Evolutionary conservation across 306 rosid species (phyloP), one percentile per base, ranked within the genome.

Genomic region (Datisca glomerata): DNA sequence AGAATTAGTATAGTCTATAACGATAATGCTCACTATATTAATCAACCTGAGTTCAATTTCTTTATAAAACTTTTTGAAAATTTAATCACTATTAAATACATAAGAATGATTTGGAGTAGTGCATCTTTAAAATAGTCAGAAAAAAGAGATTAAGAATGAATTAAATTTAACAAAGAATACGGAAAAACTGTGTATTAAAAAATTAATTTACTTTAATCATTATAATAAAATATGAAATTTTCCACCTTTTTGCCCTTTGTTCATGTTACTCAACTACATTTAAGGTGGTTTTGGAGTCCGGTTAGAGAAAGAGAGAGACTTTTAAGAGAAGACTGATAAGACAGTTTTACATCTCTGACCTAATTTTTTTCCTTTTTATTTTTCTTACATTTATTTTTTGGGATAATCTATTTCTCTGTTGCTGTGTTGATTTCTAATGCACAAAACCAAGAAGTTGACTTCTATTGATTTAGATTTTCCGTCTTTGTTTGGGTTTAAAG

Each of bases 251-350:
- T 25, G 6, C 2, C 43, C 9, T 23, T 38, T 42, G 35, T 22
- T 10, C 37, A 21, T 38, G 35, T 17, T 51, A 18, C 24, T 51
- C 35, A 51, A 35, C 56, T 24, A 51, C 36, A 51, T 51, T 51
- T 43, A 51, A 51, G 36, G 56, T 34, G 25, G 34, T 35, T 51
- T 51, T 41, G 49, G 41, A 36, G 59, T 53, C 41, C 59, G 59
- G 25, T 7, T 7, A 18, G 45, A 17, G 43, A 34, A 45, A 51
- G 18, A 32, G 32, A 49, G 41, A 48, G 43, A 49, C 45, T 37
- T 50, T 33, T 37, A 15, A 13, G 24, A 17, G 43, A 22, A 18
- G 55, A 13, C 27, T 24, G 46, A 37, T 51, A 38, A 47, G n/a
- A 47, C 27, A 28, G 39, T 29, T 25, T 18, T 38, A 24, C 21